Evolutionary conservation across 2,329 filamentous ascomycete genomes (phyloP).

Genomic region (Colletotrichum horii): DNA sequence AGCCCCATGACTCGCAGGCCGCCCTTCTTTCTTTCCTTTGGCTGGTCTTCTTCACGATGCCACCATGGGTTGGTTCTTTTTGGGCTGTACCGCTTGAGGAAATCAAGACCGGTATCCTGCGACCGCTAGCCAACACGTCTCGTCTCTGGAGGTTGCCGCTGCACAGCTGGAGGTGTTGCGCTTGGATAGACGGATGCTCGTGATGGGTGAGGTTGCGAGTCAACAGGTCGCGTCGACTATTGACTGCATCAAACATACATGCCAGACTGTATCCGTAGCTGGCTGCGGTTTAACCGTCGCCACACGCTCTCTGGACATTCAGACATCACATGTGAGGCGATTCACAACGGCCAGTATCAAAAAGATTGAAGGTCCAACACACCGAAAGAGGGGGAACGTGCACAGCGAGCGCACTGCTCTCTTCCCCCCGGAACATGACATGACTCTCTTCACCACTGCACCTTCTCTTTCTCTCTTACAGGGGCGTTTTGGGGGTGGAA

Average conservation of each 20-base stretch:
- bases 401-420: neutral
- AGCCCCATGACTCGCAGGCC: constrained; percentile 12
- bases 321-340: neutral
- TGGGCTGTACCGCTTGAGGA: neutral
- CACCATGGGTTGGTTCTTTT: neutral
- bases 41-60: neutral
- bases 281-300: too few species aligned
- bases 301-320: neutral
- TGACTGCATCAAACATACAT: neutral
- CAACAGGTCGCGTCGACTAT: neutral
- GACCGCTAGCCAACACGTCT: neutral
- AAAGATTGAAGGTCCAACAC: neutral
- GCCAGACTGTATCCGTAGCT: neutral
- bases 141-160: neutral
- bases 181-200: neutral
- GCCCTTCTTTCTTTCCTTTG: neutral
- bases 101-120: neutral
- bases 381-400: neutral
- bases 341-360: neutral
- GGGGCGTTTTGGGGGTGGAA: neutral
- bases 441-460: neutral
- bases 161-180: neutral
- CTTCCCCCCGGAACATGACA: neutral
- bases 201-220: neutral
- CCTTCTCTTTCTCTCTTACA: neutral